Evolutionary conservation across 2,329 filamentous ascomycete genomes (phyloP), one percentile per base, ranked within the genome.

Genomic region (Scedosporium boydii): DNA sequence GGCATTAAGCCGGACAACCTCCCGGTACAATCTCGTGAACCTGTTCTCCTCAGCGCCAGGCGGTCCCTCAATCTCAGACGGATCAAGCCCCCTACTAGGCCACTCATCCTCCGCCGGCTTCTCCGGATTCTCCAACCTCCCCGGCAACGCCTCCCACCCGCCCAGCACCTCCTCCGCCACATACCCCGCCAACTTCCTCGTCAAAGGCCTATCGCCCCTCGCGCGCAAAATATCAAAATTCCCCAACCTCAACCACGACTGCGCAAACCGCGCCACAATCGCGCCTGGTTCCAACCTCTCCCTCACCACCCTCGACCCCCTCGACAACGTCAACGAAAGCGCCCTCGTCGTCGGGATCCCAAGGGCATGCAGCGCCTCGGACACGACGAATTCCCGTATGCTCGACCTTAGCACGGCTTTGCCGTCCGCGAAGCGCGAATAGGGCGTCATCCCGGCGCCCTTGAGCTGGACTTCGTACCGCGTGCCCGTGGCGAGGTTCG

Each of bases 361-460:
- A 2, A 99, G 82, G 0, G 92, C 91, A 72, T 97, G 85, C 53
- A 99, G 82, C 27, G 88, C 87, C 78, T 99, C 95, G 58, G 90
- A 96, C 21, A 96, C 93, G 53, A 99, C 79, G 68, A 95, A 99
- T 76, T 99, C 95, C 64, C 95, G 84, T 68, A 99, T 96, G 70
- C 91, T 96, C 29, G 91, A 96, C 64, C 95, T 81, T 60, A 99
- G 78, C 2, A 99, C 95, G 0, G 95, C 95, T 72, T 95, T 93
- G 34, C 95, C 95, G 72, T 99, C 95, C 26, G 95, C 95, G 68
- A 99, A 99, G 3, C 95, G 88, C 46, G 91, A 96, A 76, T 99
- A 99, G 0, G 95, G 95, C 3, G 95, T 99, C 69, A 88, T 78
- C 4, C 95, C 95, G 16, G 95, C 95, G 26, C 95, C 95, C 74